Conservation (phyloP, 2,329 filamentous ascomycete genomes). For the Chrysosporium keratinophilum region DNA sequence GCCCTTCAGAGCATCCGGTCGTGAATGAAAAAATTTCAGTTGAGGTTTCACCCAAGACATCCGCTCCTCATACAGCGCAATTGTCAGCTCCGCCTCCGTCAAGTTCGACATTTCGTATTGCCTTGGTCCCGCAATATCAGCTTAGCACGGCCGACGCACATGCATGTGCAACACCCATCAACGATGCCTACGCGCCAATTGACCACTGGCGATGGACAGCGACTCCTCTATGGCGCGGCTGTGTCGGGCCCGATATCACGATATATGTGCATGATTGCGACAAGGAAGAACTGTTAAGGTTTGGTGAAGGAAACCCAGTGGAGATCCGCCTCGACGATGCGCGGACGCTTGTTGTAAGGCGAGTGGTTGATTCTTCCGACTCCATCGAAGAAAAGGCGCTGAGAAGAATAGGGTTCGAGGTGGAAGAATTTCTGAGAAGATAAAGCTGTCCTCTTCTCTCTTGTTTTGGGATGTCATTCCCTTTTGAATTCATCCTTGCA, state of each 20-base stretch:
- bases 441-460: slow-evolving; percentile 14
- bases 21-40: slow-evolving; percentile 19
- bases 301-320: slow-evolving; percentile 39
- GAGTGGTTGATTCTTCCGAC: slow-evolving; percentile 25
- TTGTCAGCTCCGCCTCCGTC: slow-evolving; percentile 11
- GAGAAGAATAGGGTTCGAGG: slow-evolving; percentile 71
- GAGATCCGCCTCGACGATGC: slow-evolving; percentile 47
- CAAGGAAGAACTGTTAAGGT: slow-evolving; percentile 32
- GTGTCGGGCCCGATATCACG: slow-evolving; percentile 61
- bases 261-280: slow-evolving; percentile 36
- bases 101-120: slow-evolving; percentile 48
- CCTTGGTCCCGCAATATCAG: slow-evolving; percentile 69
- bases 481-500: not conserved
- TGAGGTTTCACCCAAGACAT: slow-evolving; percentile 26
- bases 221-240: slow-evolving; percentile 77
- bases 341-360: slow-evolving; percentile 44
- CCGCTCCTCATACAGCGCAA: slow-evolving; percentile 23
- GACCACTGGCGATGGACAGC: slow-evolving; percentile 98
- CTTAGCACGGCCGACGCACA: slow-evolving; percentile 67
- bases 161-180: slow-evolving; percentile 61
- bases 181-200: slow-evolving; percentile 65
- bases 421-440: slow-evolving; percentile 56
- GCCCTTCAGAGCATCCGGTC: slow-evolving; percentile 15
- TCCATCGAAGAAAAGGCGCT: slow-evolving; percentile 58
- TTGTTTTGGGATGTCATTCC: not conserved